Conservation (phyloP, 192 early-diverging fungal genomes). For the Rhizoclosmatium globosum region DNA sequence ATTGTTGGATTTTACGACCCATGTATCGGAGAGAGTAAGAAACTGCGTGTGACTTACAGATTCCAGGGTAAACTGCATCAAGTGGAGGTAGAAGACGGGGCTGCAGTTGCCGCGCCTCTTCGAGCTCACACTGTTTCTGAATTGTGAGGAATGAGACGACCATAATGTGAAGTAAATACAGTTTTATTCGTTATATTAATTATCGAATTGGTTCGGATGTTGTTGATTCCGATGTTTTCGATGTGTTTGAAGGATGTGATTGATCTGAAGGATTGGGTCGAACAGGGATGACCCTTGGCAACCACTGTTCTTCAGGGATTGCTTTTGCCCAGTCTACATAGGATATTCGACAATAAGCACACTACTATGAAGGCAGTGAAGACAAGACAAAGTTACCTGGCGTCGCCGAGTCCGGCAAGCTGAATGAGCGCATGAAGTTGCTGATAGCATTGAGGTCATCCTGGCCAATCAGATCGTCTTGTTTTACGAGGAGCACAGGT, state of each 20-base stretch:
- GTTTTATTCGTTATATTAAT: too few relatives aligned
- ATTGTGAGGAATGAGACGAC: background rate
- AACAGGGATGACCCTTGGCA: slow-evolving; percentile 3
- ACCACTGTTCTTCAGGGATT: slow-evolving; percentile 25
- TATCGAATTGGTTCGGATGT: too few relatives aligned
- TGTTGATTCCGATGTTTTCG: too few relatives aligned
- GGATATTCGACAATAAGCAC: background rate
- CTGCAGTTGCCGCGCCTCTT: slow-evolving; percentile 84
- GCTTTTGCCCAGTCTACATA: slow-evolving; percentile 34
- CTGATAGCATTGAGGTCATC: slow-evolving; percentile 17
- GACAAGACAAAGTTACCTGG: slow-evolving; percentile 1
- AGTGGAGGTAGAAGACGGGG: slow-evolving; percentile 79
- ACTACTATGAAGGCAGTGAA: too few relatives aligned
- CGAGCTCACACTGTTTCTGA: slow-evolving; percentile 47
- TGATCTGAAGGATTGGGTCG: too few relatives aligned
- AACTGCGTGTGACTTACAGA: slow-evolving; percentile 82
- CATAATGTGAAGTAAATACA: too few relatives aligned
- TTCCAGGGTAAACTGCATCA: slow-evolving; percentile 85
- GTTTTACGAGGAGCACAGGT: background rate
- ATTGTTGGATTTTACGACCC: slow-evolving; percentile 97
- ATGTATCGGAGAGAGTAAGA: slow-evolving; percentile 86
- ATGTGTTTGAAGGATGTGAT: too few relatives aligned
- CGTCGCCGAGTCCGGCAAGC: background rate
- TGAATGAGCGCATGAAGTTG: background rate
- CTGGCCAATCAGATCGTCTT: background rate